Conservation (phyloP, 2,329 filamentous ascomycete species). For the Pyricularia pennisetigena region DNA sequence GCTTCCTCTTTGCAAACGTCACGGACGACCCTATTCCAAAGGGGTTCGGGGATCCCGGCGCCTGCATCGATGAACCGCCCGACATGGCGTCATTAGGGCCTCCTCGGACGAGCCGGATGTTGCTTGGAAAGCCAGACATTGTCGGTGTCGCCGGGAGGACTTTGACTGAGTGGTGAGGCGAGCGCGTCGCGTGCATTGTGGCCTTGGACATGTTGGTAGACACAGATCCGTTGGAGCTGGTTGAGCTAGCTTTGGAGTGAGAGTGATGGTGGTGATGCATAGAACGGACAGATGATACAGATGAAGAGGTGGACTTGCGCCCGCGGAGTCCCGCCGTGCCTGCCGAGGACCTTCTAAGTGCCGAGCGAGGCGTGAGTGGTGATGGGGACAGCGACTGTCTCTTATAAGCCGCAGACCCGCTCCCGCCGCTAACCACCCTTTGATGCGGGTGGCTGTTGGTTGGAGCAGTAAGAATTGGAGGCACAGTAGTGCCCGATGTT, state of each 20-base stretch:
- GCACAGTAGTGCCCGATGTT: background rate
- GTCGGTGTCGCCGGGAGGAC: slow-evolving; percentile 83
- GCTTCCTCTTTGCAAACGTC: slow-evolving; percentile 72
- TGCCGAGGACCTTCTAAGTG: slow-evolving; percentile 70
- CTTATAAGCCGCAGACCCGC: slow-evolving; percentile 38
- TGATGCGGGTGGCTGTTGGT: background rate
- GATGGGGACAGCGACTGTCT: slow-evolving; percentile 78
- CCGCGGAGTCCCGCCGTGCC: slow-evolving; percentile 76
- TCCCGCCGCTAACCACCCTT: slow-evolving; percentile 8
- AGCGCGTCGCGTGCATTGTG: slow-evolving; percentile 53
- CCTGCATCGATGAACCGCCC: slow-evolving; percentile 21
- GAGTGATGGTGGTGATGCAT: slow-evolving; percentile 80
- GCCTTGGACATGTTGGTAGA: slow-evolving; percentile 60
- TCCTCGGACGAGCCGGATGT: slow-evolving; percentile 69
- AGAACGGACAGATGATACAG: slow-evolving; percentile 83
- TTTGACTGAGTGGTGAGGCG: slow-evolving; percentile 85
- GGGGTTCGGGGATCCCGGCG: slow-evolving; percentile 46
- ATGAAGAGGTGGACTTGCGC: slow-evolving; percentile 91
- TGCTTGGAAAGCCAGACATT: slow-evolving; percentile 62
- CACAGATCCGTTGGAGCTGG: slow-evolving; percentile 70
- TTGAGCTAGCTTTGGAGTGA: slow-evolving; percentile 90
- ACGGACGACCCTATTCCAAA: slow-evolving; percentile 39
- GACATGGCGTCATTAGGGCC: slow-evolving; percentile 51
- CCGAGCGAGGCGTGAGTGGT: slow-evolving; percentile 79
- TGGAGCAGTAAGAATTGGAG: background rate